phyloP scores from a whole-genome alignment of 2,329 filamentous ascomycete species.

The Immersiporthe knoxdaviesiana region DNA sequence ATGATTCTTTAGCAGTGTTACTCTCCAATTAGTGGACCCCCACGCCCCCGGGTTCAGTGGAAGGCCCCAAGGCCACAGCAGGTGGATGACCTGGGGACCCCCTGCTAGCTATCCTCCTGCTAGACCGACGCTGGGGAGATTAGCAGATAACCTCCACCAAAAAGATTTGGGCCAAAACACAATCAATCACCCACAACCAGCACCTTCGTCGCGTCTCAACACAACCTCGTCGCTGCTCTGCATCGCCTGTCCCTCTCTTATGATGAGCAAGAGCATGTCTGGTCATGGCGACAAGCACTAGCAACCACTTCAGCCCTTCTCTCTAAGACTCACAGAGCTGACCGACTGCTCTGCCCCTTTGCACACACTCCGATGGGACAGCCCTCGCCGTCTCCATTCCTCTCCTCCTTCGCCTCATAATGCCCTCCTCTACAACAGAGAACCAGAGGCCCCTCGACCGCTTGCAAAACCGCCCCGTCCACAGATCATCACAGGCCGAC shows the following conservation, averaged over 20 bases:
- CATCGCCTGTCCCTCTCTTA: not conserved
- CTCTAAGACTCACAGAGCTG: not conserved
- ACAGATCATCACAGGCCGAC: slow-evolving; percentile 32
- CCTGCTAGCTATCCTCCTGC: not conserved
- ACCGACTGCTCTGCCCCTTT: not conserved
- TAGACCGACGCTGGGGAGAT: too few species aligned
- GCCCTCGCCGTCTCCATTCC: slow-evolving; percentile 10
- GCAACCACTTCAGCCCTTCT: not conserved
- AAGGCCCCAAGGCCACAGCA: not conserved
- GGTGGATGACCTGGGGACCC: not conserved
- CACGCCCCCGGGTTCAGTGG: not conserved
- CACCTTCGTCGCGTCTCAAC: not conserved
- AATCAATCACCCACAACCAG: not conserved
- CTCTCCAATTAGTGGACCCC: not conserved
- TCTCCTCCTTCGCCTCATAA: slow-evolving; percentile 24
- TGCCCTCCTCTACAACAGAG: slow-evolving; percentile 23
- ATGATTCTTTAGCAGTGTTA: not conserved
- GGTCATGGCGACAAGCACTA: slow-evolving; percentile 12
- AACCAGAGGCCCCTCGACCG: slow-evolving; percentile 23
- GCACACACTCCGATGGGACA: slow-evolving; percentile 22
- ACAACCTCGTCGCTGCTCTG: not conserved
- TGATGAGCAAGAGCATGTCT: not conserved
- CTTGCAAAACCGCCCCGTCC: slow-evolving; percentile 19
- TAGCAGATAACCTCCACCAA: slow-evolving; percentile 4
- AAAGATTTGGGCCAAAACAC: slow-evolving; percentile 1